phyloP scores from a whole-genome alignment of 1,284 basidiomycete species.

The Anthracocystis panici-leucophaei region DNA sequence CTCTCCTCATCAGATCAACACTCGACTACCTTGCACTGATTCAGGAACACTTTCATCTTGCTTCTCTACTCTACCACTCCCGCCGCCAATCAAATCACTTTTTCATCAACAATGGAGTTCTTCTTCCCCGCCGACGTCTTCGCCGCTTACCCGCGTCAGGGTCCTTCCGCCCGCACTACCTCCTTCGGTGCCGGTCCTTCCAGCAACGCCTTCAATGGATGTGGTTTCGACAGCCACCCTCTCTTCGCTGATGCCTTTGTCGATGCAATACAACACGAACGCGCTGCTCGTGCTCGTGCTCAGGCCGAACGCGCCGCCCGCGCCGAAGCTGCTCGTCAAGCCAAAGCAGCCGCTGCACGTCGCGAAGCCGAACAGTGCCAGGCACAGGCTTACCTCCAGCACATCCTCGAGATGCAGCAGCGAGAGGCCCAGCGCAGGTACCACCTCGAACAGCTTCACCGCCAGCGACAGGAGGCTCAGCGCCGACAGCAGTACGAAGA shows the following conservation, averaged over 20 bases:
- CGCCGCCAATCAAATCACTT: slow-evolving; percentile 1
- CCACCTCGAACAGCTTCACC: slow-evolving; percentile 45
- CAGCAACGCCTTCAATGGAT: slow-evolving; percentile 29
- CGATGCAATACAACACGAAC: slow-evolving; percentile 49
- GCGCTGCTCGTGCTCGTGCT: slow-evolving; percentile 34
- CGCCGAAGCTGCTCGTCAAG: slow-evolving; percentile 38
- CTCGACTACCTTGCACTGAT: slow-evolving; percentile 5
- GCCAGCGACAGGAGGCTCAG: slow-evolving; percentile 42
- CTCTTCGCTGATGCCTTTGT: slow-evolving; percentile 29
- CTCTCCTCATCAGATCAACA: slow-evolving; percentile 15
- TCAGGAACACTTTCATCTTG: too few species aligned
- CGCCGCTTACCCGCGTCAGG: slow-evolving; percentile 37
- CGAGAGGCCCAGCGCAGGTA: slow-evolving; percentile 41
- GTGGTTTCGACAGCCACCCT: slow-evolving; percentile 48
- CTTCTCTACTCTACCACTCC: not conserved
- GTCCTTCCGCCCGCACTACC: slow-evolving; percentile 16
- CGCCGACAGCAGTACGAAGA: slow-evolving; percentile 46
- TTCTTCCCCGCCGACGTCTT: slow-evolving; percentile 56
- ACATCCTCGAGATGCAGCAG: slow-evolving; percentile 43
- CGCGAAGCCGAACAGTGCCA: slow-evolving; percentile 44
- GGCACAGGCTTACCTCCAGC: slow-evolving; percentile 45
- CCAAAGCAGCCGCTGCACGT: slow-evolving; percentile 33
- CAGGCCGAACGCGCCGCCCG: slow-evolving; percentile 34
- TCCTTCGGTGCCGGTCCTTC: slow-evolving; percentile 28
- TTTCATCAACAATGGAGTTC: slow-evolving; percentile 42